Conservation (phyloP, 176 grass and related monocot genomes). For the Chrysopogon serrulatus region DNA sequence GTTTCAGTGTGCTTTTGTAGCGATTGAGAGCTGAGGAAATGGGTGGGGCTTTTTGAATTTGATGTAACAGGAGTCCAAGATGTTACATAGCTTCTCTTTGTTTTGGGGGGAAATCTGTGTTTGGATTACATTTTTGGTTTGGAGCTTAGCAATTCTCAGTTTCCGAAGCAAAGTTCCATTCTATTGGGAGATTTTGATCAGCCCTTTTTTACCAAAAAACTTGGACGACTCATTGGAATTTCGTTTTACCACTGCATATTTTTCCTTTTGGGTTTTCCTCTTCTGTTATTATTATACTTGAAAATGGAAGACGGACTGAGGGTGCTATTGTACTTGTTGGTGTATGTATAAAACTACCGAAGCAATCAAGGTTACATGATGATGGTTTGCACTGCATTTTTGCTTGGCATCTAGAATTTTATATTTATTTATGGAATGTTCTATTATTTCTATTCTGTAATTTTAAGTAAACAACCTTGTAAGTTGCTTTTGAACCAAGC, state of each 20-base stretch:
- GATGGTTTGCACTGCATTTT: neutral
- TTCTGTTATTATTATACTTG: neutral
- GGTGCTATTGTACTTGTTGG: neutral
- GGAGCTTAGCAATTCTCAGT: slow-evolving; percentile 32
- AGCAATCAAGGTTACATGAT: neutral
- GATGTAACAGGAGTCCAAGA: slow-evolving; percentile 18
- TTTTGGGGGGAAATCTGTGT: neutral
- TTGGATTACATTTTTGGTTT: slow-evolving; percentile 23
- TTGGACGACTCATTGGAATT: neutral
- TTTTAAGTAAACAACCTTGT: neutral
- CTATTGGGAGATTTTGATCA: neutral
- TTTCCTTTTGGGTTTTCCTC: neutral
- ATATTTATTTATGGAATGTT: neutral
- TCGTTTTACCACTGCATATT: neutral
- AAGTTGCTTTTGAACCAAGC: neutral
- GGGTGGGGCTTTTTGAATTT: neutral
- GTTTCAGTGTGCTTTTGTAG: neutral
- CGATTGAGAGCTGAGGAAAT: neutral
- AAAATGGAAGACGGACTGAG: neutral
- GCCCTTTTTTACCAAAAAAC: neutral
- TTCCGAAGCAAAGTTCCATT: slow-evolving; percentile 1
- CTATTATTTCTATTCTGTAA: neutral
- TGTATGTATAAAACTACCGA: neutral
- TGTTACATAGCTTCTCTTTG: neutral
- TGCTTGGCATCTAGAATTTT: neutral